Conservation (phyloP, 2,329 filamentous ascomycete genomes). For the Hymenotorrendiella dingleyae region DNA sequence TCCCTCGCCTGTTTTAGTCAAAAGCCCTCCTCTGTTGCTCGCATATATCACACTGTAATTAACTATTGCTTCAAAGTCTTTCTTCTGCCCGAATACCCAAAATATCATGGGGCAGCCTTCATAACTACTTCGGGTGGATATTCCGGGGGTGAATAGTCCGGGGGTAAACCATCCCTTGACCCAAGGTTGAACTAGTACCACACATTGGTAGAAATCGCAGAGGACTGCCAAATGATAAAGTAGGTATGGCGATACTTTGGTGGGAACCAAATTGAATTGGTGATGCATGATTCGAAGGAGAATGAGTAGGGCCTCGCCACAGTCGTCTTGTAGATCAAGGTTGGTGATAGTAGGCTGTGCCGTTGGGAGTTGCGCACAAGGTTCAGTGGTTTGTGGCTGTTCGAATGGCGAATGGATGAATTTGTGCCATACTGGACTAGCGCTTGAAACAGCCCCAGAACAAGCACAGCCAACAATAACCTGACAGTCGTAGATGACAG, state of each 20-base stretch:
- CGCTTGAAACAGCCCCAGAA: conserved; percentile 5
- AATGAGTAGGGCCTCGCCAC: background rate
- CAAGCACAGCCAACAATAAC: conserved; percentile 4
- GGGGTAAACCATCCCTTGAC: background rate
- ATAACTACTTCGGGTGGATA: no score
- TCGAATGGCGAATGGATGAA: background rate
- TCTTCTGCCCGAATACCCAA: no score
- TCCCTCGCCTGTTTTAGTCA: no score
- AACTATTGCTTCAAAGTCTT: no score
- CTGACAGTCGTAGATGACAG: conserved; percentile 2
- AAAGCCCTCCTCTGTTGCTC: no score
- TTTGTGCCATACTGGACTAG: conserved; percentile 14
- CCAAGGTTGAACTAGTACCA: background rate
- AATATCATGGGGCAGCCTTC: no score
- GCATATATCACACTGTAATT: no score
- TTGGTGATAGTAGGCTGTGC: no score
- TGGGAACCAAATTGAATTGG: background rate
- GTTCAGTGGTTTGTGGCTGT: no score
- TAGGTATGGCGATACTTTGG: background rate
- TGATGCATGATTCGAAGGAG: background rate
- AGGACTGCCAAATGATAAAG: background rate
- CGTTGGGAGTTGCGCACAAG: no score
- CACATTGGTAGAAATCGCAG: background rate
- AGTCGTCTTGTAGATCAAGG: background rate
- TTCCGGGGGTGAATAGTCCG: no score